Base-by-base conservation (phyloP, 495 filamentous ascomycete species). In the Penicillium lagena region DNA sequence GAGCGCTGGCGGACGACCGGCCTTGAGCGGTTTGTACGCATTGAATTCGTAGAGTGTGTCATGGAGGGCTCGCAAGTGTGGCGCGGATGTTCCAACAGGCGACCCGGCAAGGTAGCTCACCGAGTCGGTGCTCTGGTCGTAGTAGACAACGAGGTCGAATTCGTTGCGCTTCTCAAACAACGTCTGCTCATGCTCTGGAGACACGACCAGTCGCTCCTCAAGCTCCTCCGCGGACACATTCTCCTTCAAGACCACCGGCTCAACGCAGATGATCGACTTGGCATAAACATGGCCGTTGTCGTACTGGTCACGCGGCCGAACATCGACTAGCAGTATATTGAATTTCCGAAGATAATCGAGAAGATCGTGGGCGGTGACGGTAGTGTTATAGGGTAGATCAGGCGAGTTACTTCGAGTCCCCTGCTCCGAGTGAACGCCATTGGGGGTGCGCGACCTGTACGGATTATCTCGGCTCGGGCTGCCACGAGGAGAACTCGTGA, bases 121-220 rank as follows among this genome's bases (percentile, higher is more conserved):
- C 53, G 85, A 74, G 17, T 56, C 56, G 2, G 83, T 83, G 27
- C 65, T 64, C 52, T 88, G 79, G 58, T 99, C 90, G 59, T 97
- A 94, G 54, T 94, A 94, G 2, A 97, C 87, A 17, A 97, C 76
- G 41, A 95, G 58, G 54, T 96, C 89, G 55, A 82, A 95, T 49
- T 86, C 76, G 50, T 93, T 74, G 17, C 93, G 78, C 39, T 76
- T 75, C 32, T 86, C 81, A 48, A 95, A 94, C 12, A 89, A 66
- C 1, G 70, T 60, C 49, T 83, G 82, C 57, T 98, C 93, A 37
- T 67, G 55, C 14, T 85, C 70, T 7, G 93, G 89, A 2, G 85
- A 85, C 8, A 96, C 68, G 9, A 95, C 77, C 46, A 96, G 76
- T 28, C 84, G 82, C 41, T 96, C 86, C 43, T 79, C 80, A 12